Base-by-base conservation (phyloP, 345 rosid genomes). In the Brassica carinata region DNA sequence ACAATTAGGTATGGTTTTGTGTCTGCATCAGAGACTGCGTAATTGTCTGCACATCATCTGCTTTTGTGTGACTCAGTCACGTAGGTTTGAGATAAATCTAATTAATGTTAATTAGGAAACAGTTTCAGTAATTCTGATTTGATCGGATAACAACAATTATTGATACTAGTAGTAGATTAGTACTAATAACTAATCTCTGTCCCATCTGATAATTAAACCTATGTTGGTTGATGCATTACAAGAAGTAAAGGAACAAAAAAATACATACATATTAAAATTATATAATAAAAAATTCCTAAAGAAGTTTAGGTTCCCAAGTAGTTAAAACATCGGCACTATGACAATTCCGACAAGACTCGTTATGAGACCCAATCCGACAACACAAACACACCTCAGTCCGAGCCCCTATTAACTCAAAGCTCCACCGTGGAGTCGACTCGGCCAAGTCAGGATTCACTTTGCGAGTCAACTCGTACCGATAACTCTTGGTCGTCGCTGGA, bases 271-370 rank as follows among this genome's bases (percentile, higher is more conserved):
- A 68, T 53, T 8, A 61, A 23, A 33, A 7, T 33, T 33, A 33
- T 33, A 33, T 38, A 7, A 58, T 26, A 43, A 59, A 40, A 59
- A 6, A 19, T 34, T 63, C 40, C 53, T 75, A 75, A 15, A 71
- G 77, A 81, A 75, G 64, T 27, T 26, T 71, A 10, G 83, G 71
- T 7, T 75, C 67, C 34, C 81, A 38, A 66, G 73, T 59, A 65
- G 67, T 81, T 81, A 69, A 59, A 67, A 77, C 81, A 66, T 72
- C 81, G 7, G 84, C 34, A 48, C 27, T 13, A 8, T 77, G 81
- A 76, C 84, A 81, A 77, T 61, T 72, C 77, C 74, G 81, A 72
- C 84, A 81, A 3, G 84, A 77, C 77, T 76, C 81, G 33, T 77
- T 61, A 8, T 61, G 77, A 3, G 48, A 72, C 17, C 84, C 84